Evolutionary conservation across 1,284 basidiomycete genomes (phyloP), one percentile per base, ranked within the genome.

Genomic region (Tilletia setariae): DNA sequence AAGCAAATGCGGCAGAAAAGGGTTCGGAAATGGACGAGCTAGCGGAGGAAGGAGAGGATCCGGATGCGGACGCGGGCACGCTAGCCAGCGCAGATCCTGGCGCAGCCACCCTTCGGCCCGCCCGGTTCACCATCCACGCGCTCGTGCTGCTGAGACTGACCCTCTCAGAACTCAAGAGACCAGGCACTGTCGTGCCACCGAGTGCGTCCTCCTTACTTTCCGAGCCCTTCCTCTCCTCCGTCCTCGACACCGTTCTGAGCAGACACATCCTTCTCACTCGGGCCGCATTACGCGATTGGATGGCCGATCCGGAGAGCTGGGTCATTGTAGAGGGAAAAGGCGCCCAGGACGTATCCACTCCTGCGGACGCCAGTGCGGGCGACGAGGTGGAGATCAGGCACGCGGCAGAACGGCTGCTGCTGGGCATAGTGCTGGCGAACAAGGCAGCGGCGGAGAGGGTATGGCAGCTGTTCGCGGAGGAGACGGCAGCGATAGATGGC

Each of bases 361-460:
- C 56, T n/a, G 53, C 53, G n/a, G 56, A 61, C 30, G 56, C 28
- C 30, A 61, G 56, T 40, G 56, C 56, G 9, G 56, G 56, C 43
- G 35, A 72, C 63, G 75, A 79, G 46, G 72, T 78, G 25, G 80
- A 82, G 61, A 74, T 82, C 42, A 74, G 80, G 0, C 79, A 80
- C 13, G 77, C 79, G 0, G 80, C 80, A 6, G 79, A 80, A 51
- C 70, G 76, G 28, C 70, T 76, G 13, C 69, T 82, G 35, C 69
- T 79, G 69, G 72, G 74, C 1, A 65, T 81, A 3, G 77, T 77
- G 1, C 69, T 72, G 43, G 59, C 70, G 32, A 73, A 73, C 9
- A 74, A 74, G 30, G 75, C 72, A 4, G 70, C 68, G 19, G 75
- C 68, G 7, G 69, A 67, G 23, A 32, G 28, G 32, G 56, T 61